These are phyloP conservation scores for Plasmodium gaboni DNA, from an alignment of 169 alveolate genomes.

Conservation along the genomic window DNA sequence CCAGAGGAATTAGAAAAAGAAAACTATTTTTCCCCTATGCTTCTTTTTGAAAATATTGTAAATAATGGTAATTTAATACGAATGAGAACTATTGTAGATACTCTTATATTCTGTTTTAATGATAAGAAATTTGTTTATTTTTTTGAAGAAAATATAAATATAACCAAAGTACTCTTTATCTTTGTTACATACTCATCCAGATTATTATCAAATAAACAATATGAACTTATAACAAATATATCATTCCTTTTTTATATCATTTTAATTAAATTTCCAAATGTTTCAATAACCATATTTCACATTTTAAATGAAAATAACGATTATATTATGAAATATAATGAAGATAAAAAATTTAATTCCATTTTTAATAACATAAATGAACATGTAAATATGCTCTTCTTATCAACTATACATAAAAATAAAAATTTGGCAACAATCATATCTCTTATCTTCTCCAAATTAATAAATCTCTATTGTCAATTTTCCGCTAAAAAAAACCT, in stretches of 20 bases:
- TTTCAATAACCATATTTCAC: conserved; percentile 75
- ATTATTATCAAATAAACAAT: conserved; percentile 78
- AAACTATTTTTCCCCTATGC: conserved; percentile 80
- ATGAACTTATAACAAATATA: conserved; percentile 78
- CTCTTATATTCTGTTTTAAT: conserved; percentile 81
- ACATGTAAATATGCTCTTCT: conserved; percentile 74
- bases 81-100: conserved; percentile 78
- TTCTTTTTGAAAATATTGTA: conserved; percentile 81
- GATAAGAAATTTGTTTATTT: conserved; percentile 80
- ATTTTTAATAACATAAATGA: conserved; percentile 75
- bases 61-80: conserved; percentile 78
- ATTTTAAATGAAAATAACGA: conserved; percentile 77
- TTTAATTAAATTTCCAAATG: conserved; percentile 76
- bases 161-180: conserved; percentile 79
- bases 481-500: conserved; percentile 67
- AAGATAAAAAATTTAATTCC: conserved; percentile 76
- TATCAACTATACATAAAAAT: conserved; percentile 77
- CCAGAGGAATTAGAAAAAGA: conserved; percentile 81
- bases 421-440: conserved; percentile 71
- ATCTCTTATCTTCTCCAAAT: conserved; percentile 74
- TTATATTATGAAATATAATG: conserved; percentile 76
- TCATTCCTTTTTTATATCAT: conserved; percentile 76
- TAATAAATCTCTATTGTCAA: conserved; percentile 74
- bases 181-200: conserved; percentile 83
- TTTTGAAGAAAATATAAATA: conserved; percentile 82